These are phyloP conservation scores for Coemansia sp. DNA, from an alignment of 192 early-diverging fungal genomes.

Conservation along the genomic window DNA sequence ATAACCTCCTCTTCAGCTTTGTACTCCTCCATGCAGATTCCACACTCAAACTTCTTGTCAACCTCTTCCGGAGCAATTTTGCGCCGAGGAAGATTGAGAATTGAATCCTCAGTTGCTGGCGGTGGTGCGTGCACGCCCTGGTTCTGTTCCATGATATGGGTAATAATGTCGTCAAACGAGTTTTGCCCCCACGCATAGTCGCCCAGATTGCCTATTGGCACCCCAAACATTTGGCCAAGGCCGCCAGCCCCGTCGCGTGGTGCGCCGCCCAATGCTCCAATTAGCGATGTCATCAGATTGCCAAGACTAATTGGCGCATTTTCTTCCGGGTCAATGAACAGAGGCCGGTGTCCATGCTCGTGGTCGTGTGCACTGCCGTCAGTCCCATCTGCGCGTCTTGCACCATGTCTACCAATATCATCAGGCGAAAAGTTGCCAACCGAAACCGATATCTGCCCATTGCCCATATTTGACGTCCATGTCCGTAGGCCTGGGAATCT, in stretches of 20 bases:
- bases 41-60: conserved; percentile 71
- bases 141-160: conserved; percentile 78
- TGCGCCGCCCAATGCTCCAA: conserved; percentile 40
- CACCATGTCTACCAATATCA: background rate
- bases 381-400: background rate
- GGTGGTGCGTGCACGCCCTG: conserved; percentile 61
- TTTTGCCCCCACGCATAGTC: conserved; percentile 86
- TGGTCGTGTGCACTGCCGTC: background rate
- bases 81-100: conserved; percentile 61
- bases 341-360: conserved; percentile 28
- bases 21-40: conserved; percentile 91
- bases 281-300: conserved; percentile 42
- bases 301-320: conserved; percentile 41
- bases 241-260: conserved; percentile 32
- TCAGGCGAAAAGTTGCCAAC: conserved; percentile 25
- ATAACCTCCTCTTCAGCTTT: conserved; percentile 61
- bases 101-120: conserved; percentile 73
- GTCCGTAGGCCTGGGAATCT: conserved; percentile 31
- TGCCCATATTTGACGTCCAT: conserved; percentile 40
- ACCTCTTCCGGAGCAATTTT: conserved; percentile 54
- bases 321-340: conserved; percentile 47
- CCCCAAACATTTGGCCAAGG: conserved; percentile 31
- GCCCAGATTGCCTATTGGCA: conserved; percentile 59
- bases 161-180: conserved; percentile 86
- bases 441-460: conserved; percentile 37